Conservation (phyloP, 2,329 filamentous ascomycete genomes). For the Ascochyta rabiei region DNA sequence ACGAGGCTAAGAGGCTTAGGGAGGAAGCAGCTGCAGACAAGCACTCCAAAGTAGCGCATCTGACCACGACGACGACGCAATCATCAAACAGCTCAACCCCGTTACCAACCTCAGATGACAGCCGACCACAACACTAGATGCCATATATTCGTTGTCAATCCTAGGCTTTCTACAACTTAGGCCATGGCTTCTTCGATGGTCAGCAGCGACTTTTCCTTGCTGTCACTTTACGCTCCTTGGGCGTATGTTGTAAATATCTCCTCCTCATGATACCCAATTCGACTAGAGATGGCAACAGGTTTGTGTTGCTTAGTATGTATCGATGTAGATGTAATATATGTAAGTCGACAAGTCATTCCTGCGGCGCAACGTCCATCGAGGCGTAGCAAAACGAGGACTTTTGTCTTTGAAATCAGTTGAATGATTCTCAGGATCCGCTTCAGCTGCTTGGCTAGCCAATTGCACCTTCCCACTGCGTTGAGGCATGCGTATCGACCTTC, state of each 20-base stretch:
- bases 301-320: background rate
- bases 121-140: background rate
- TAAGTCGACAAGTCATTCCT: background rate
- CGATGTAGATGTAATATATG: conserved; percentile 1
- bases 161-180: background rate
- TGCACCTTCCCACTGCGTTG: background rate
- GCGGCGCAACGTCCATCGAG: background rate
- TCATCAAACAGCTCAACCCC: background rate
- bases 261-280: conserved; percentile 45
- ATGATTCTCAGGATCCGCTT: background rate
- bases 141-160: background rate
- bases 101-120: background rate
- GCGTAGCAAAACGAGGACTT: background rate
- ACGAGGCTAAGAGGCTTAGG: conserved; percentile 16
- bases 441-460: background rate
- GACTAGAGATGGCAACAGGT: conserved; percentile 8
- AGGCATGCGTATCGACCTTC: background rate
- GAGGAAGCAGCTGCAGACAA: conserved; percentile 6
- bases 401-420: too few species aligned
- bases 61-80: background rate
- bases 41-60: background rate
- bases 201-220: background rate
- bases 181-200: background rate
- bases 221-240: background rate
- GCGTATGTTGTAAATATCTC: conserved; percentile 15